Percentiles rank a stretch among this genome's conserved stretches.
These are phyloP conservation scores for Colletotrichum sp. DNA, from an alignment of 2,329 filamentous ascomycete genomes.

Conservation along the genomic window DNA sequence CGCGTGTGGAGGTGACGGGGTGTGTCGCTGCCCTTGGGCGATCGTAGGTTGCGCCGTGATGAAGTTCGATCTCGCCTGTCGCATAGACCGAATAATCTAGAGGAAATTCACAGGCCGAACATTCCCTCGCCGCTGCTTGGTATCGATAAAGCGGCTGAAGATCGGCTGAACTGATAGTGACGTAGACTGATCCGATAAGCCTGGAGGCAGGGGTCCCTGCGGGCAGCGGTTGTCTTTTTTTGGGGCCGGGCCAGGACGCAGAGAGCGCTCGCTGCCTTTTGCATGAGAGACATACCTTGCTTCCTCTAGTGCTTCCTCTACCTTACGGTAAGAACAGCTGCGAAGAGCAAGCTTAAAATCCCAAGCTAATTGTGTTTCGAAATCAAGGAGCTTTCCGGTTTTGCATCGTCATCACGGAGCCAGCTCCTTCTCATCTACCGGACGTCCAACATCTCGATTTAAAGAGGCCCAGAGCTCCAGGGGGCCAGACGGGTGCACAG, in stretches of 20 bases:
- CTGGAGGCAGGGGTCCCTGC: background rate
- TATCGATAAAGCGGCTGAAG: slow-evolving; percentile 14
- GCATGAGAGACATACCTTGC: background rate
- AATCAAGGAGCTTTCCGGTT: background rate
- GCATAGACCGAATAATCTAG: background rate
- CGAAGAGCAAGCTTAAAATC: background rate
- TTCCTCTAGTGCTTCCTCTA: background rate
- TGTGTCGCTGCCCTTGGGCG: background rate
- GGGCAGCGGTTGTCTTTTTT: background rate
- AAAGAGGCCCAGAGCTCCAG: background rate
- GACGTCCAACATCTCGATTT: background rate
- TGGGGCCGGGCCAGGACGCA: background rate
- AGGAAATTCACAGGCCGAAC: slow-evolving; percentile 3
- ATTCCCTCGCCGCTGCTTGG: slow-evolving; percentile 1
- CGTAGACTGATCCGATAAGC: slow-evolving; percentile 1
- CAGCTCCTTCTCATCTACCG: background rate
- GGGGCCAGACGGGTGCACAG: background rate
- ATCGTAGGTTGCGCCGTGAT: slow-evolving; percentile 1
- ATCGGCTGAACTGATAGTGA: slow-evolving; percentile 19
- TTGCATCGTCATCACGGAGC: background rate
- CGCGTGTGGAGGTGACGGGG: background rate
- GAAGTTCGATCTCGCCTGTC: slow-evolving; percentile 11
- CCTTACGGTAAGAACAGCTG: background rate
- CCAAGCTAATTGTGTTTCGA: background rate
- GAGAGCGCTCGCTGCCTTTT: background rate